These are phyloP conservation scores for Scenedesmus sp. DNA, from an alignment of 163 green algal genomes.

Conservation along the genomic window DNA sequence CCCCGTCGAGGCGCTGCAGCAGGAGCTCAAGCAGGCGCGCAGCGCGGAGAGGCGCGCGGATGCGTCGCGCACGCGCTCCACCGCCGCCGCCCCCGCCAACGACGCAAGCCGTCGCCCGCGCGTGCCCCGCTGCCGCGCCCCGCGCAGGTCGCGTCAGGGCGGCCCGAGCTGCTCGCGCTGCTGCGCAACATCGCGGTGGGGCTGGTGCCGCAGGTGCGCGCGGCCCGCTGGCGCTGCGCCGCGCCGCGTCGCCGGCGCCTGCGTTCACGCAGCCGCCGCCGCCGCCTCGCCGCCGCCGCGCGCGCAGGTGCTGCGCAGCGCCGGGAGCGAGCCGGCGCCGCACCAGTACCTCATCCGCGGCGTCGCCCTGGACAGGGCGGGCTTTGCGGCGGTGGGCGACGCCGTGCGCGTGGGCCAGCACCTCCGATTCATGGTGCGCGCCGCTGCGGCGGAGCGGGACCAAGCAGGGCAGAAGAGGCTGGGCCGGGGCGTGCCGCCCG, in stretches of 20 bases:
- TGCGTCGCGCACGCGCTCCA: neutral
- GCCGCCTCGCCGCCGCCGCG: too few relatives aligned
- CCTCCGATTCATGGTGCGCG: slow-evolving; percentile 62
- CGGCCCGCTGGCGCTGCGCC: neutral
- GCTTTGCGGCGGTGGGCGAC: slow-evolving; percentile 57
- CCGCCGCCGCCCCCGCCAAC: too few relatives aligned
- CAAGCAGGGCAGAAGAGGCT: too few relatives aligned
- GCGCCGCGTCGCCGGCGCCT: too few relatives aligned
- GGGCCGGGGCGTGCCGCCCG: too few relatives aligned
- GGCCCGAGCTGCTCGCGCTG: slow-evolving; percentile 22
- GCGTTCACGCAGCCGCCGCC: too few relatives aligned
- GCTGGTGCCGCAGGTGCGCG: slow-evolving; percentile 37
- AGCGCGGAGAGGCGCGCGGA: too few relatives aligned
- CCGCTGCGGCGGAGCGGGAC: too few relatives aligned
- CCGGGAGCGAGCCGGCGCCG: slow-evolving; percentile 40
- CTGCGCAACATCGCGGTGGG: slow-evolving; percentile 60
- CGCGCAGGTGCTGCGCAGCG: too few relatives aligned
- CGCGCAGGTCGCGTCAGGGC: slow-evolving; percentile 3
- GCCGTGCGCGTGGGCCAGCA: slow-evolving; percentile 54
- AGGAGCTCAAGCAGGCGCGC: slow-evolving; percentile 47
- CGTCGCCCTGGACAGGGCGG: slow-evolving; percentile 47
- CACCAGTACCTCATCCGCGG: slow-evolving; percentile 65
- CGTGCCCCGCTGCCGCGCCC: neutral
- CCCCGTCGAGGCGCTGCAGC: slow-evolving; percentile 49
- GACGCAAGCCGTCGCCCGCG: too few relatives aligned